Percentiles rank a stretch among this genome's conserved stretches.
phyloP scores from a whole-genome alignment of 2,329 filamentous ascomycete species.

The Aspergillus eucalypticola region DNA sequence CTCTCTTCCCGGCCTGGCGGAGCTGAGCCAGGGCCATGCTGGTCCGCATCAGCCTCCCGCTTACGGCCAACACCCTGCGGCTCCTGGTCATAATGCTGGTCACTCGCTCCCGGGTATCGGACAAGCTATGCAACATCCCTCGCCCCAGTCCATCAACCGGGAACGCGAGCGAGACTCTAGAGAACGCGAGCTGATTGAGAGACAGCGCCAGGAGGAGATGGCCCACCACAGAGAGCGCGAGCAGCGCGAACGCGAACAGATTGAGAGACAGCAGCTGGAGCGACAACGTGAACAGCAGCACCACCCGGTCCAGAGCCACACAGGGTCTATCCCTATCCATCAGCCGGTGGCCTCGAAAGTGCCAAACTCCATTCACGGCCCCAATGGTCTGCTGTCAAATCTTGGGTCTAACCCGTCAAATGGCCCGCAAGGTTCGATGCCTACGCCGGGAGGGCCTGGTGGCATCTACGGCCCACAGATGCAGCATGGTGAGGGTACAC shows the following conservation, averaged over 20 bases:
- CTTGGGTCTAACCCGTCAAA: slow-evolving; percentile 63
- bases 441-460: slow-evolving; percentile 60
- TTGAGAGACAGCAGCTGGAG: slow-evolving; percentile 58
- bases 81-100: slow-evolving; percentile 36
- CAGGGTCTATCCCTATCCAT: slow-evolving; percentile 86
- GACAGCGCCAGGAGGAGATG: slow-evolving; percentile 58
- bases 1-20: slow-evolving; percentile 48
- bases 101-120: slow-evolving; percentile 45
- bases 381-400: slow-evolving; percentile 80
- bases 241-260: slow-evolving; percentile 50
- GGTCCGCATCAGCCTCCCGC: slow-evolving; percentile 43
- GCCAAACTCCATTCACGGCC: slow-evolving; percentile 82
- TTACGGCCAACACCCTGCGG: slow-evolving; percentile 45
- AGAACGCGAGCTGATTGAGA: slow-evolving; percentile 54
- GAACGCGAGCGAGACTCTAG: slow-evolving; percentile 54
- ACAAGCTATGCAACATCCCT: slow-evolving; percentile 46
- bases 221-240: slow-evolving; percentile 60
- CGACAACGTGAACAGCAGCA: slow-evolving; percentile 61
- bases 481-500: slow-evolving; percentile 57
- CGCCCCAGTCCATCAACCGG: slow-evolving; percentile 44
- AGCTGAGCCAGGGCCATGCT: slow-evolving; percentile 47
- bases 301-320: slow-evolving; percentile 80
- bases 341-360: slow-evolving; percentile 87
- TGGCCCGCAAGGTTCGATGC: slow-evolving; percentile 56
- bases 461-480: slow-evolving; percentile 70